Base-by-base conservation (phyloP, 768 basidiomycete species). In the Leucocoprinus sp. region DNA sequence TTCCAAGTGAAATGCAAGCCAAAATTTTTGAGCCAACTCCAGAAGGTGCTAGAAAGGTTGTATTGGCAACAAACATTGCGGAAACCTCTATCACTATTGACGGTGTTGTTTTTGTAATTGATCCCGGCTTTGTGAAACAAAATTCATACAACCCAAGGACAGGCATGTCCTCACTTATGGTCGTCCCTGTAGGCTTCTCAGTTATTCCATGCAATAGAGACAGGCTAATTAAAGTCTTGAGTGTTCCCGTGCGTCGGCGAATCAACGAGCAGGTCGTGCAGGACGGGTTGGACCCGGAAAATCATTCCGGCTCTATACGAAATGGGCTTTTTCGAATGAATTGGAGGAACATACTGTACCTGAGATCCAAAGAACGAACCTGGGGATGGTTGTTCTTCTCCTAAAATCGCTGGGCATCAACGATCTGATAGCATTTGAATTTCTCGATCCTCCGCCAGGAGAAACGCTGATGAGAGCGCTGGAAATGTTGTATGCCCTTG, bases 11-110 rank as follows among this genome's bases (percentile, higher is more conserved):
- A 50, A 93, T 99, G 93, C 96, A 99, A 61, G 87, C 93, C 28
- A 96, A 97, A 67, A 99, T 99, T 46, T 99, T 99, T 63, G 96
- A 99, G 63, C 95, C 96, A 0, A 99, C 96, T 4, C 96, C 95
- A 1, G 86, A 89, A 43, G 93, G 93, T 15, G 90, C 96, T 21
- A 75, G 96, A 47, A 99, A 99, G 66, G 93, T 99, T 37, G 96
- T 99, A 15, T 71, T 99, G 22, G 96, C 96, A 2, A 99, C 96
- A 17, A 99, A 99, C 59, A 98, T 99, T 52, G 96, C 96, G n/a
- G 96, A 99, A 65, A 99, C 96, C 3, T 93, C 91, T 5, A 99
- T 99, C 60, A 99, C 96, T 6, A 99, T 99, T 54, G 96, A 98
- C 44, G 96, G 96, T 22, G 96, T 99, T 5, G 95, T 98, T 2